Conservation (phyloP, 2,329 filamentous ascomycete genomes). For the Paecilomyces fulvus region DNA sequence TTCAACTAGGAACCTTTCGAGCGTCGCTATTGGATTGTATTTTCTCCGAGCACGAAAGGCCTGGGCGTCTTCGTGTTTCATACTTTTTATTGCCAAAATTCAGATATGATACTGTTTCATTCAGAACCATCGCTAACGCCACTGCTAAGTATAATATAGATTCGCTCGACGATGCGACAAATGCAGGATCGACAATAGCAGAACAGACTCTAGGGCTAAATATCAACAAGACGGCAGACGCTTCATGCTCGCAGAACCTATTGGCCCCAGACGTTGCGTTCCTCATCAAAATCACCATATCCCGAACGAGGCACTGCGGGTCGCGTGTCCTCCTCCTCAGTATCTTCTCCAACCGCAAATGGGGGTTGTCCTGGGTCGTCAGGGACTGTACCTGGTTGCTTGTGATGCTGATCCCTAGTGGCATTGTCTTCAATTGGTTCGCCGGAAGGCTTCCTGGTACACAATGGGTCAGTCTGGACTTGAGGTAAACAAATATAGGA, state of each 20-base stretch:
- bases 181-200: neutral
- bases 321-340: slow-evolving; percentile 11
- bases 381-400: slow-evolving; percentile 3
- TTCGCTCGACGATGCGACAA: neutral
- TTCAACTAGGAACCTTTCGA: neutral
- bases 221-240: neutral
- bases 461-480: slow-evolving; percentile 7
- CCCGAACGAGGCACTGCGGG: slow-evolving; percentile 12
- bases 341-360: slow-evolving; percentile 6
- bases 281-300: slow-evolving; percentile 28
- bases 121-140: neutral
- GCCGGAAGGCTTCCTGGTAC: slow-evolving; percentile 21
- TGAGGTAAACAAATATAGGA: slow-evolving; percentile 18
- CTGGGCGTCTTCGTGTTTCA: neutral
- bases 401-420: slow-evolving; percentile 5
- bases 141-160: neutral
- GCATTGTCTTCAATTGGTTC: slow-evolving; percentile 19
- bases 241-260: slow-evolving; percentile 1
- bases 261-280: slow-evolving; percentile 16
- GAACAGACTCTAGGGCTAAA: neutral
- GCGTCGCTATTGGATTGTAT: neutral
- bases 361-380: slow-evolving; percentile 1
- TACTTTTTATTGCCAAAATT: neutral
- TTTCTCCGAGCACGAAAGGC: neutral
- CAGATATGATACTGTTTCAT: neutral